phyloP scores from a whole-genome alignment of 2,329 filamentous ascomycete genomes.

The Alternaria sp. region DNA sequence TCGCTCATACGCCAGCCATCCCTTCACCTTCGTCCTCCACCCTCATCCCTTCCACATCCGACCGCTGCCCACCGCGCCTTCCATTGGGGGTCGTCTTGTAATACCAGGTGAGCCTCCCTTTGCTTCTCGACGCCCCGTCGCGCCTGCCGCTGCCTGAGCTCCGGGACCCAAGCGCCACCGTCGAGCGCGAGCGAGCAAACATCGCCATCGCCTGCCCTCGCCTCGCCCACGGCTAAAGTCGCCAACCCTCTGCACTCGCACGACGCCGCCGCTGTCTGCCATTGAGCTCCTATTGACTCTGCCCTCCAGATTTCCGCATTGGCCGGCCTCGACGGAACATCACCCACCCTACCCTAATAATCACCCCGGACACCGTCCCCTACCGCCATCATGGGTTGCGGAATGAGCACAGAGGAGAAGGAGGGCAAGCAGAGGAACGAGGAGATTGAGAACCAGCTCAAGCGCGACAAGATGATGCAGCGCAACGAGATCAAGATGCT shows the following conservation, averaged over 20 bases:
- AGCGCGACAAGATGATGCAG: constrained; percentile 98
- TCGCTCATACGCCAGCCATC: constrained; percentile 36
- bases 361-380: constrained; percentile 12
- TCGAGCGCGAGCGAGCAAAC: constrained; percentile 9
- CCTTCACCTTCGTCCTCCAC: constrained; percentile 25
- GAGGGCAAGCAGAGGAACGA: constrained; percentile 99
- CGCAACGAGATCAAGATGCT: constrained; percentile 99
- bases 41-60: constrained; percentile 10
- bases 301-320: constrained; percentile 38
- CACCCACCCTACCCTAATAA: constrained; percentile 39
- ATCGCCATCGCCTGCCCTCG: constrained; percentile 8
- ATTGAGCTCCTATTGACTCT: constrained; percentile 14
- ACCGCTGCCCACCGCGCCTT: constrained; percentile 5
- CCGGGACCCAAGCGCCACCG: constrained; percentile 13
- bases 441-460: constrained; percentile 99
- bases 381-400: constrained; percentile 87
- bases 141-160: constrained; percentile 10
- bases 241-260: constrained; percentile 2
- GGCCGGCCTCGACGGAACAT: constrained; percentile 44
- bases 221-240: constrained; percentile 6
- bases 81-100: constrained; percentile 22
- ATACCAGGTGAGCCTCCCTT: constrained; percentile 38
- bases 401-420: constrained; percentile 99
- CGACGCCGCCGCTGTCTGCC: not conserved
- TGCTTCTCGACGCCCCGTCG: not conserved